Conservation (phyloP, 768 basidiomycete genomes). For the Trametes elegans region DNA sequence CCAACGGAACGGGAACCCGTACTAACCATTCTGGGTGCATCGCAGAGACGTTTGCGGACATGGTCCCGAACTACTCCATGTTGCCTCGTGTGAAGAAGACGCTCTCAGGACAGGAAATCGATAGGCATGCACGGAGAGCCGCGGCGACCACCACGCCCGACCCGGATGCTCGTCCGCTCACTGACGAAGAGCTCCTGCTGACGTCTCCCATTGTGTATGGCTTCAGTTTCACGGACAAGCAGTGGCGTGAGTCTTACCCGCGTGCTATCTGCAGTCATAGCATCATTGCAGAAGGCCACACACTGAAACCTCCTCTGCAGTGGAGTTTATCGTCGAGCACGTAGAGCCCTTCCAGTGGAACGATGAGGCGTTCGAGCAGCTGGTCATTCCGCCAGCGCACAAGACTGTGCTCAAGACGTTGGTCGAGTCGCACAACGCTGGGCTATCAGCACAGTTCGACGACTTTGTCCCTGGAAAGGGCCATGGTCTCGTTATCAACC, state of each 20-base stretch:
- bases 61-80: slow-evolving; percentile 27
- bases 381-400: slow-evolving; percentile 32
- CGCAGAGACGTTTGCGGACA: slow-evolving; percentile 29
- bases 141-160: background rate
- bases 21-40: background rate
- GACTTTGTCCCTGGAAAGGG: slow-evolving; percentile 39
- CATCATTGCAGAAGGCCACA: no score
- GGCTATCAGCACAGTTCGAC: slow-evolving; percentile 26
- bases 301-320: slow-evolving; percentile 30
- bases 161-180: slow-evolving; percentile 34
- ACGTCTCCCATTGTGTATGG: slow-evolving; percentile 58
- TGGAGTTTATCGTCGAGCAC: slow-evolving; percentile 59
- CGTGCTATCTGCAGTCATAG: no score
- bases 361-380: slow-evolving; percentile 31
- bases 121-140: slow-evolving; percentile 22
- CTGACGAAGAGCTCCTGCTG: slow-evolving; percentile 53
- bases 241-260: slow-evolving; percentile 49
- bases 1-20: background rate
- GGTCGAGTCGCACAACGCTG: slow-evolving; percentile 29
- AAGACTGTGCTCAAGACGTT: slow-evolving; percentile 30
- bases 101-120: slow-evolving; percentile 26
- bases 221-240: slow-evolving; percentile 59
- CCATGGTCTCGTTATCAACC: slow-evolving; percentile 34
- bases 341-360: slow-evolving; percentile 45
- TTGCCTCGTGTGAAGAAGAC: slow-evolving; percentile 25